phyloP scores from a whole-genome alignment of 129 eudicot species.

The Centella asiatica region DNA sequence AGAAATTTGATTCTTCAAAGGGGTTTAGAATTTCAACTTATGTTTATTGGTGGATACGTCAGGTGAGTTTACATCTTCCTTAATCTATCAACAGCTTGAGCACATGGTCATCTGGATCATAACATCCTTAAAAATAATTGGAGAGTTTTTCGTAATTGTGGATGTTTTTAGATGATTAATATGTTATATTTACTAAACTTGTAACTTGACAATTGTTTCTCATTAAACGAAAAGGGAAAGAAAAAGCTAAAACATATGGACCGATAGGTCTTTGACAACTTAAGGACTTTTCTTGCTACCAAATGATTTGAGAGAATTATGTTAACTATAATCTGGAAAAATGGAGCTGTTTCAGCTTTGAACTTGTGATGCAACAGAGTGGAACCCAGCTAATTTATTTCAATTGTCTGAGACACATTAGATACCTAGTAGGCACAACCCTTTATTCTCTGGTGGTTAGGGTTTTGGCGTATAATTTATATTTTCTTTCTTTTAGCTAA shows the following conservation, averaged over 20 bases:
- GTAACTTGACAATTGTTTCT: not conserved
- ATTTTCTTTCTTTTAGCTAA: too few species aligned
- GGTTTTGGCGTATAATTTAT: not conserved
- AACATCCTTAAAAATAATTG: not conserved
- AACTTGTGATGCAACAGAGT: not conserved
- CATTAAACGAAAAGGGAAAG: too few species aligned
- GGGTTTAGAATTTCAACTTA: conserved; percentile 92
- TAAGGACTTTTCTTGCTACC: not conserved
- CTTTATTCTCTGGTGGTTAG: not conserved
- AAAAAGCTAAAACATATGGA: not conserved
- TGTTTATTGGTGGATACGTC: conserved; percentile 99
- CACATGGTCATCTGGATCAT: conserved; percentile 1
- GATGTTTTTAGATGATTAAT: not conserved
- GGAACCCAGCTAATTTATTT: not conserved
- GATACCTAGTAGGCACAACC: not conserved
- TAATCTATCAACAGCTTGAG: not conserved
- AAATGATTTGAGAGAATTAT: not conserved
- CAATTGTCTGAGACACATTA: not conserved
- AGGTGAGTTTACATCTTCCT: conserved; percentile 41
- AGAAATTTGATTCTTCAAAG: conserved; percentile 93
- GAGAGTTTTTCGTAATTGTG: not conserved
- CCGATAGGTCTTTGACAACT: not conserved
- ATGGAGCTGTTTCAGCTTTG: not conserved
- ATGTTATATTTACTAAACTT: not conserved
- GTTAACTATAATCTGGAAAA: not conserved